These are phyloP conservation scores for Cetraspora pellucida DNA, from an alignment of 192 early-diverging fungal genomes.

Conservation along the genomic window DNA sequence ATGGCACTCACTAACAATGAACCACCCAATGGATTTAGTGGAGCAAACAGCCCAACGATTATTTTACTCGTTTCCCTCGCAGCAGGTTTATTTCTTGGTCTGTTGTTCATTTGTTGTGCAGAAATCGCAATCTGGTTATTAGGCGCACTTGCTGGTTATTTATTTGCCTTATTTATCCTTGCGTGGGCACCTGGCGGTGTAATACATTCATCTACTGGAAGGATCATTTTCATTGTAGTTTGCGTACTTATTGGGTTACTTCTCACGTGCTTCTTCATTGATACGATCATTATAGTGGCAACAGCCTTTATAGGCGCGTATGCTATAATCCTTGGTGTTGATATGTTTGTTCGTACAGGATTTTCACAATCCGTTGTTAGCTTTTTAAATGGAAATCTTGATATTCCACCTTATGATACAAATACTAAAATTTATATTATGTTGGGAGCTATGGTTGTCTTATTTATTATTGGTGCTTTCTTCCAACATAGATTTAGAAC, in stretches of 20 bases:
- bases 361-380: constrained; percentile 61
- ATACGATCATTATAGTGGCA: constrained; percentile 65
- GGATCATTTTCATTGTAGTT: constrained; percentile 70
- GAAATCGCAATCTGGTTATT: constrained; percentile 73
- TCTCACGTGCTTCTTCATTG: constrained; percentile 64
- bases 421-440: constrained; percentile 66
- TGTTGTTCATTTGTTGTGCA: constrained; percentile 66
- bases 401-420: constrained; percentile 51
- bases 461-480: constrained; percentile 64
- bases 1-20: constrained; percentile 54
- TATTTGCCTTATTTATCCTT: constrained; percentile 72
- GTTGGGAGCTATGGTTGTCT: constrained; percentile 66
- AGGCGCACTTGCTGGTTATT: constrained; percentile 79
- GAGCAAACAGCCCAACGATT: constrained; percentile 48
- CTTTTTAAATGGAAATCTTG: constrained; percentile 49
- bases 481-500: constrained; percentile 55
- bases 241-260: constrained; percentile 65
- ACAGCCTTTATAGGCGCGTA: constrained; percentile 81
- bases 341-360: constrained; percentile 80
- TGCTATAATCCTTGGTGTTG: constrained; percentile 77
- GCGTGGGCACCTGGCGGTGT: constrained; percentile 62
- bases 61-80: constrained; percentile 62
- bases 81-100: constrained; percentile 68
- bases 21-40: constrained; percentile 42
- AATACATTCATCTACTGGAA: constrained; percentile 63